Base-by-base conservation (phyloP, 2,329 filamentous ascomycete species). In the Colletotrichum musae region DNA sequence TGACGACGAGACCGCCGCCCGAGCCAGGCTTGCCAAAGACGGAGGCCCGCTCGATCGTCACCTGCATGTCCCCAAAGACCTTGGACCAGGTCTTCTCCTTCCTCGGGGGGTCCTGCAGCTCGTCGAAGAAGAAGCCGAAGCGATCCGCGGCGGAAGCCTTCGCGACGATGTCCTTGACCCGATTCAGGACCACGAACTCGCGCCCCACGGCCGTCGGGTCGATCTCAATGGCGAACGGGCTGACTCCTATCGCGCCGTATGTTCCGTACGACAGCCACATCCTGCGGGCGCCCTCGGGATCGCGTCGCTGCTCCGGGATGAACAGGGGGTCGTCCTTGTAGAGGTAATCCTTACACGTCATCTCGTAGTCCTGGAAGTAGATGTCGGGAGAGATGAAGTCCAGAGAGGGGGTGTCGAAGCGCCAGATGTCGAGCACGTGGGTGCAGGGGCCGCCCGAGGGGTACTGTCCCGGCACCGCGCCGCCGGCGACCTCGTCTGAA, bases 301-400 rank as follows among this genome's bases (percentile, higher is more conserved):
- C 84, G 9, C 85, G 78, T 15, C 84, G 76, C 70, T 87, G 85
- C 74, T 87, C 85, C 0, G 85, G 85, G 41, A 87, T 86, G 68
- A 87, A 86, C 0, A 87, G 77, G 0, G 83, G 78, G 64, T 86
- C 81, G 12, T 75, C 73, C 3, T 78, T 74, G 62, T 84, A 81
- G 3, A 79, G 72, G 65, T 85, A 86, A 16, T 81, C 78, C 18
- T 72, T 73, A 62, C 84, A 87, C 0, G 81, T 77, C 0, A 69
- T 75, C 43, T 80, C 78, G 67, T 86, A 86, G 36, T 86, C 80
- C 64, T 85, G 81, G 13, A 86, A 79, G 67, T 86, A 86, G 6
- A 86, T 32, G 45, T 86, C 84, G 0, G 84, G 84, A 0, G 81
- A 77, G n/a, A 86, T 76, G 15, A 86, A 80, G 62, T 85, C 83